These are phyloP conservation scores for Cryptococcus deneoformans DNA, from an alignment of 1,284 basidiomycete genomes.

Conservation along the genomic window DNA sequence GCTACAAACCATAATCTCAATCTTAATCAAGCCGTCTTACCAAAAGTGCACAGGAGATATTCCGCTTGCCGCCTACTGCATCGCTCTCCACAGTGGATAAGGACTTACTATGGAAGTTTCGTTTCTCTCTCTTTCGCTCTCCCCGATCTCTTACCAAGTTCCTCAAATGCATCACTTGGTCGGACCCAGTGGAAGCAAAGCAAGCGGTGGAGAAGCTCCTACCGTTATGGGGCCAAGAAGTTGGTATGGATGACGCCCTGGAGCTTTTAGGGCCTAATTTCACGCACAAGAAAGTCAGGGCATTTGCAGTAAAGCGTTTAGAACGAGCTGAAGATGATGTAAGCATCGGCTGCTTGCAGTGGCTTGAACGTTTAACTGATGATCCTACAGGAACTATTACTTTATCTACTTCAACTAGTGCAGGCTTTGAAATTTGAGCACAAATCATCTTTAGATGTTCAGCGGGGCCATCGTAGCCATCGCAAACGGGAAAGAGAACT, in stretches of 20 bases:
- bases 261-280: slow-evolving; percentile 91
- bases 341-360: slow-evolving; percentile 19
- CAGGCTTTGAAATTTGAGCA: slow-evolving; percentile 93
- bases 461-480: slow-evolving; percentile 53
- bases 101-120: slow-evolving; percentile 97
- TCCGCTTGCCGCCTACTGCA: slow-evolving; percentile 85
- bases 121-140: slow-evolving; percentile 83
- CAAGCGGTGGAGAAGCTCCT: slow-evolving; percentile 95
- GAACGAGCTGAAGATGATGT: slow-evolving; percentile 93
- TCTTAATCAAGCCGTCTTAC: not conserved
- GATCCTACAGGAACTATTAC: slow-evolving; percentile 71
- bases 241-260: slow-evolving; percentile 93
- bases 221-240: slow-evolving; percentile 89
- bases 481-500: slow-evolving; percentile 46
- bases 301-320: slow-evolving; percentile 90
- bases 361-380: no score
- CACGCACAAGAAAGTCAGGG: slow-evolving; percentile 84
- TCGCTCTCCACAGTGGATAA: slow-evolving; percentile 87
- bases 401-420: slow-evolving; percentile 94
- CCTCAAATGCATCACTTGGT: slow-evolving; percentile 96
- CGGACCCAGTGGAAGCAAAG: slow-evolving; percentile 85
- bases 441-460: slow-evolving; percentile 48
- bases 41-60: slow-evolving; percentile 63
- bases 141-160: slow-evolving; percentile 89
- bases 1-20: not conserved